Percentiles rank a stretch among this genome's conserved stretches.
These are phyloP conservation scores for Acacia confusa DNA, from an alignment of 306 rosid species.

Conservation along the genomic window DNA sequence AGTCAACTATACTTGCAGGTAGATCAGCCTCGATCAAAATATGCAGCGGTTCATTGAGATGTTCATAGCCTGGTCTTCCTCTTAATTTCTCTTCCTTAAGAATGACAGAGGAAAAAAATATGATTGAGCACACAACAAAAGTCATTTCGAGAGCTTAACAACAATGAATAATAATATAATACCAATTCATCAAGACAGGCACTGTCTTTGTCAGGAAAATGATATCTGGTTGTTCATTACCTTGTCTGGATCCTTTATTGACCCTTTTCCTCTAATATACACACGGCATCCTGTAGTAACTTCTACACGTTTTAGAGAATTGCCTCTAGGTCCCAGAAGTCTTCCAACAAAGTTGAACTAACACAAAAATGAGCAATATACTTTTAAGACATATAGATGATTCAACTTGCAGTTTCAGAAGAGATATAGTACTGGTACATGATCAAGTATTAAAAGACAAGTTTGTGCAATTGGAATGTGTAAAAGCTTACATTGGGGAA, in stretches of 20 bases:
- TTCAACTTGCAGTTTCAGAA: constrained; percentile 17
- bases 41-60: constrained; percentile 89
- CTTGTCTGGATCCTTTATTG: constrained; percentile 93
- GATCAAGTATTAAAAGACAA: constrained; percentile 33
- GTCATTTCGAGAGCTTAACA: constrained; percentile 16
- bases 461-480: neutral
- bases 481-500: constrained; percentile 75
- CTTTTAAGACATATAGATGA: constrained; percentile 27
- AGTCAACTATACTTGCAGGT: constrained; percentile 79
- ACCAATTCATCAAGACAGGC: neutral
- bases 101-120: constrained; percentile 28
- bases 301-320: constrained; percentile 95
- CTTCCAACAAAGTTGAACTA: constrained; percentile 98
- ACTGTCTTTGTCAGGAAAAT: neutral
- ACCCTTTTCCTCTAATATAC: constrained; percentile 90
- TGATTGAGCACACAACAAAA: neutral
- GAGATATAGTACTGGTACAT: neutral
- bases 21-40: constrained; percentile 91
- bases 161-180: neutral
- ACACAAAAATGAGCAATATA: constrained; percentile 38
- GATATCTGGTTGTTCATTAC: constrained; percentile 35
- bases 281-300: constrained; percentile 96
- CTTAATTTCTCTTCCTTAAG: constrained; percentile 89
- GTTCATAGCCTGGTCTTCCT: constrained; percentile 98
- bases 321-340: constrained; percentile 95